Evolutionary conservation across 208 protist genomes (phyloP).

Genomic region (Trypanosomatidae sp.): DNA sequence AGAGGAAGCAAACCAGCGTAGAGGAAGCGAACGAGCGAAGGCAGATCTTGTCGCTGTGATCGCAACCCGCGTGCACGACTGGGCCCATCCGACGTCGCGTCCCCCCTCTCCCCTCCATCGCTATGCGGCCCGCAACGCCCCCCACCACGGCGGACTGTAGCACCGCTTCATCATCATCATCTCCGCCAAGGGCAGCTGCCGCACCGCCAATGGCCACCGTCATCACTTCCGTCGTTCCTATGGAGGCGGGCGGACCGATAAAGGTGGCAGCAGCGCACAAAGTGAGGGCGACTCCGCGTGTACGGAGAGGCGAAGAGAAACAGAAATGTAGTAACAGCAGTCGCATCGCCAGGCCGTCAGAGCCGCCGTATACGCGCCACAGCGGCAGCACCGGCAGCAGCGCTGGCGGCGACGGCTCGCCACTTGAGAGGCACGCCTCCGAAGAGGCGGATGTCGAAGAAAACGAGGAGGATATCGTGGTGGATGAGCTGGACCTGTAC

Average conservation of each 20-base stretch:
- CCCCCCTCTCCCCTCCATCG: neutral
- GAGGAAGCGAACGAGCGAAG: neutral
- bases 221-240: neutral
- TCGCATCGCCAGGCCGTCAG: neutral
- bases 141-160: neutral
- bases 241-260: neutral
- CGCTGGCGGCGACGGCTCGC: neutral
- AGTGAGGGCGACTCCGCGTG: neutral
- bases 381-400: neutral
- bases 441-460: neutral
- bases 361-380: neutral
- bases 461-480: constrained; percentile 4
- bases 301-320: neutral
- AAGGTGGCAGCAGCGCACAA: neutral
- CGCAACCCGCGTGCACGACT: neutral
- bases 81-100: neutral
- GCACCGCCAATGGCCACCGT: neutral
- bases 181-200: neutral
- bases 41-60: neutral
- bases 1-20: neutral
- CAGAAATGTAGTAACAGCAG: neutral
- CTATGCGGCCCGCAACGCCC: neutral
- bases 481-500: constrained; percentile 16
- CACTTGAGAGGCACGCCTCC: neutral
- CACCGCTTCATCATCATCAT: neutral